Conservation (phyloP, 1,284 basidiomycete species). For the Trichosporon ovoides region DNA sequence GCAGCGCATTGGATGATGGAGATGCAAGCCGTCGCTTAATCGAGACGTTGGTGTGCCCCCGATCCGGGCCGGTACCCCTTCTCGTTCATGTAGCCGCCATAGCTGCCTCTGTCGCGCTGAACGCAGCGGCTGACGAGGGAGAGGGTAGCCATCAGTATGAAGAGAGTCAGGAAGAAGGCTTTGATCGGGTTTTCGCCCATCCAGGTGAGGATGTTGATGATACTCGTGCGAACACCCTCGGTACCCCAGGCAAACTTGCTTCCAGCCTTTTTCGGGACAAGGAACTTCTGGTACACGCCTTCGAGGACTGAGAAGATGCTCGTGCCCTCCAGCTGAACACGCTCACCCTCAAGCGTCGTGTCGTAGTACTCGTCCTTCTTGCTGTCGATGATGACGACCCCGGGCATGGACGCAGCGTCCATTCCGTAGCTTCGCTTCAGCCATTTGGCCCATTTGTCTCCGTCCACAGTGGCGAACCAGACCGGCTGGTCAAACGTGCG, state of each 20-base stretch:
- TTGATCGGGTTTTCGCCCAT: constrained; percentile 42
- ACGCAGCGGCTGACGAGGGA: constrained; percentile 35
- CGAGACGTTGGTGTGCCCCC: constrained; percentile 7
- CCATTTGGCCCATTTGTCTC: constrained; percentile 72
- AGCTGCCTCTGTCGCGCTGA: constrained; percentile 19
- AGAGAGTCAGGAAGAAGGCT: constrained; percentile 33
- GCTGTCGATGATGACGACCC: constrained; percentile 72
- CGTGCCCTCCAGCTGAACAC: constrained; percentile 55
- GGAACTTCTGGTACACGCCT: constrained; percentile 57
- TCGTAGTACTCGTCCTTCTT: constrained; percentile 35
- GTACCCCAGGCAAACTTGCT: constrained; percentile 31
- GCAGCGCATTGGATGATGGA: no score
- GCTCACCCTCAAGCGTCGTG: constrained; percentile 67
- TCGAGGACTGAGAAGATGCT: constrained; percentile 68
- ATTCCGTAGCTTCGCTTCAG: constrained; percentile 61
- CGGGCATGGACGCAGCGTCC: constrained; percentile 52
- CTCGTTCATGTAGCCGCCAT: constrained; percentile 19
- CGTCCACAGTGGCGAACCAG: constrained; percentile 81
- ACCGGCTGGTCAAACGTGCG: constrained; percentile 55
- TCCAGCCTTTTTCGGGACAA: constrained; percentile 52
- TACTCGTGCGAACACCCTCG: constrained; percentile 42
- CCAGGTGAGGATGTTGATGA: constrained; percentile 27
- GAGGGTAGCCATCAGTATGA: constrained; percentile 33
- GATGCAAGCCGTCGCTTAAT: no score
- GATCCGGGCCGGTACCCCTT: constrained; percentile 9